Percentiles rank a stretch among this genome's conserved stretches.
Conservation (phyloP, 768 basidiomycete species). For the Macrolepiota albuminosa region DNA sequence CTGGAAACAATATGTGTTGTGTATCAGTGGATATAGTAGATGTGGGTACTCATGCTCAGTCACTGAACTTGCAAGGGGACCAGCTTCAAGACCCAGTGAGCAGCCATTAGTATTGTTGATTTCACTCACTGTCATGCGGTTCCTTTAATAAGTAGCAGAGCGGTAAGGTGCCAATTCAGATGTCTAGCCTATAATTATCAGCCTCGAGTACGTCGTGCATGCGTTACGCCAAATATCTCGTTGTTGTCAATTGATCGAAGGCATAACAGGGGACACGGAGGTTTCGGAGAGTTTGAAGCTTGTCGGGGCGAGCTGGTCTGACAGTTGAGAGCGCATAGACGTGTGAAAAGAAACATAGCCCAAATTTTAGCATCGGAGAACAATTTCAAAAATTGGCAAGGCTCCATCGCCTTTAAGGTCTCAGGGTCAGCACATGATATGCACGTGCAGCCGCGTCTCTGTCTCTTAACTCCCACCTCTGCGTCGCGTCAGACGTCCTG, state of each 20-base stretch:
- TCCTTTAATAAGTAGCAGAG: background rate
- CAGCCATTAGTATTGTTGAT: background rate
- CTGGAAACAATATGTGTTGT: background rate
- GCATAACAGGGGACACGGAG: too few species aligned
- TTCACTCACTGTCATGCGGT: background rate
- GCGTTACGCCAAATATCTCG: too few species aligned
- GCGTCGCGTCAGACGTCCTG: background rate
- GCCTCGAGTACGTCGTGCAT: too few species aligned
- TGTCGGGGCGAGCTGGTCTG: too few species aligned
- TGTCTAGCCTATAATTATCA: background rate
- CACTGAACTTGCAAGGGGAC: background rate
- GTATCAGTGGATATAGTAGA: background rate
- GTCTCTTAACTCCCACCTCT: background rate
- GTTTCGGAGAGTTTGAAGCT: too few species aligned
- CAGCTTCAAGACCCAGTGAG: background rate
- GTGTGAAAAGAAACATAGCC: too few species aligned
- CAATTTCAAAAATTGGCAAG: too few species aligned
- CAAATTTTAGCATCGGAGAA: too few species aligned
- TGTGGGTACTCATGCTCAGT: background rate
- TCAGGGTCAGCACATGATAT: background rate
- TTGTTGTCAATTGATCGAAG: too few species aligned
- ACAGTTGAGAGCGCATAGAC: too few species aligned
- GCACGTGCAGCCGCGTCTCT: background rate
- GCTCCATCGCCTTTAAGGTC: too few species aligned
- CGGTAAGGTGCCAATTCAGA: background rate